Evolutionary conservation across 2,329 filamentous ascomycete genomes (phyloP), one percentile per base, ranked within the genome.

Genomic region (Calonectria hongkongensis): DNA sequence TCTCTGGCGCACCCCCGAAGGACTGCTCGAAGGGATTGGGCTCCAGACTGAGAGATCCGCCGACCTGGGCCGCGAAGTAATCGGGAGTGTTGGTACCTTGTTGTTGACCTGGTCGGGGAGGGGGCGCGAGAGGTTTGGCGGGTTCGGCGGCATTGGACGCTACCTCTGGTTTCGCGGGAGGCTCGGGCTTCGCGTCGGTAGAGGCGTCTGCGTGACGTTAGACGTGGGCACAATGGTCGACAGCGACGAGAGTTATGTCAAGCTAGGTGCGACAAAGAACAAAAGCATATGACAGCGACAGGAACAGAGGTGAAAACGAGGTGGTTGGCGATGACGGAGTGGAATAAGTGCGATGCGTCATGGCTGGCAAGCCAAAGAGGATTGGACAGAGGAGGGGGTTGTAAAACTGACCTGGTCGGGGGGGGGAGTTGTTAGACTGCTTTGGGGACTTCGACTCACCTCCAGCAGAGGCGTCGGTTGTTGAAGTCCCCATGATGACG

Each of bases 11-110:
- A 74, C 87, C 87, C 78, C 90, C 92, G 83, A 99, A 99, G 8
- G 96, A 98, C 85, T 97, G 95, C 84, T 98, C 97, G 81, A 99
- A 98, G 10, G 97, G 96, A 85, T 99, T 98, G 73, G 95, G 95
- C 87, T 98, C 97, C 83, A 94, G 90, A 79, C 91, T 93, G 82
- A 95, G 85, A 66, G 88, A 89, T 77, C 86, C 88, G 79, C 82
- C 85, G 73, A 82, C 89, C 74, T 90, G 87, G 71, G 87, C 88
- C 66, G 90, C 89, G 83, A 95, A 95, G 84, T 94, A 95, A 81
- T 95, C 93, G 58, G 91, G 89, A 10, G 90, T 90, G 78, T 92
- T 89, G 69, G 85, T 84, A 71, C 86, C 85, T 79, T 81, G 82
- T 74, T 86, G 83, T 81, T 90, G 89, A 75, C 86, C 86, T 68